Percentiles rank a stretch among this genome's conserved stretches.
Conservation (phyloP, 495 filamentous ascomycete genomes). For the Daldinia loculata region DNA sequence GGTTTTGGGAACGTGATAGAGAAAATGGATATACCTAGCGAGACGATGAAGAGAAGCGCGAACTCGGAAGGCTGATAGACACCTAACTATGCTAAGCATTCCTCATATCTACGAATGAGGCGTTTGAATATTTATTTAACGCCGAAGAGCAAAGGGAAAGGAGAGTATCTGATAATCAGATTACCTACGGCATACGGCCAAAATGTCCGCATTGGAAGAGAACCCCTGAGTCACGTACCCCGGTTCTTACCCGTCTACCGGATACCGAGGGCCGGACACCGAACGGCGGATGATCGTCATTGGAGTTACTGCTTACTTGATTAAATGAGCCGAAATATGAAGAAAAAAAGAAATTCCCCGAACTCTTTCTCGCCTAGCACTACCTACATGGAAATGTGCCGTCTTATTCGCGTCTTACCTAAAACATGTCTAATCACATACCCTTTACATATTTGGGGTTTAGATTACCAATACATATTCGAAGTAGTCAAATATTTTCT, state of each 20-base stretch:
- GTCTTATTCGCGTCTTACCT: not conserved
- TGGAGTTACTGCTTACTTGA: not conserved
- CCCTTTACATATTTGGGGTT: not conserved
- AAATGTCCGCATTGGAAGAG: not conserved
- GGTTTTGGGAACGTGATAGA: constrained; percentile 20
- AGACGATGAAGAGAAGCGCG: not conserved
- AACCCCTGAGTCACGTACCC: not conserved
- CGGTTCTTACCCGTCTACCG: not conserved
- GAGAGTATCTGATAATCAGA: not conserved
- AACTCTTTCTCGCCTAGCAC: not conserved
- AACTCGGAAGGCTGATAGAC: not conserved
- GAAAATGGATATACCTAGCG: constrained; percentile 25
- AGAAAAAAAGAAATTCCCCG: not conserved
- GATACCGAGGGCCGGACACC: not conserved
- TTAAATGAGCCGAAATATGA: not conserved
- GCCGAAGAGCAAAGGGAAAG: not conserved
- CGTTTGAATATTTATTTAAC: not conserved
- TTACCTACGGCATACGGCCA: not conserved
- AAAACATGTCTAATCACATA: not conserved
- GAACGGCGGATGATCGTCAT: not conserved
- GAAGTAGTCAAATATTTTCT: not conserved
- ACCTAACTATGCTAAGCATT: not conserved
- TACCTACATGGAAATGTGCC: not conserved
- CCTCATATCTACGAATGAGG: not conserved
- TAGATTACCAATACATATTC: not conserved